Percentiles rank a stretch among this genome's conserved stretches.
Evolutionary conservation across 202 grass and related monocot species (phyloP).

Genomic region (Cymbopogon flexuosus): DNA sequence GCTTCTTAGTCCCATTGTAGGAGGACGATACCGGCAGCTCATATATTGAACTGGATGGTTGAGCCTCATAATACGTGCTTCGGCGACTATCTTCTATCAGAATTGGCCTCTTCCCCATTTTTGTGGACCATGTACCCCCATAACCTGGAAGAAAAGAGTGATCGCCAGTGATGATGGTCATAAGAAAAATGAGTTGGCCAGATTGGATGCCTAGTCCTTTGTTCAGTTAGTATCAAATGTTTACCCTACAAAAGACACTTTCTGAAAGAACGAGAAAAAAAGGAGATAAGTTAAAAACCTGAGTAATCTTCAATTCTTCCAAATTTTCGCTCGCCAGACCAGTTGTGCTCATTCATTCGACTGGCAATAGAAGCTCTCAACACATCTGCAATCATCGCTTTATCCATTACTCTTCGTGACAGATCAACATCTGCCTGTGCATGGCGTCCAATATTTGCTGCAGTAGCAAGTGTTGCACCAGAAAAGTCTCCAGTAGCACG

Average conservation of each 20-base stretch:
- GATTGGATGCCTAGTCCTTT: background rate
- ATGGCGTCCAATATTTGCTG: conserved; percentile 38
- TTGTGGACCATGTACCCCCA: conserved; percentile 33
- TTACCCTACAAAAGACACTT: background rate
- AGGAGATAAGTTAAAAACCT: conserved; percentile 38
- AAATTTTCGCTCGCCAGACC: conserved; percentile 35
- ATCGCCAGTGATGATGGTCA: background rate
- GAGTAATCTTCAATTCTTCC: conserved; percentile 64
- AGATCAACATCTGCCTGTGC: conserved; percentile 44
- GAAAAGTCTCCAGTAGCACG: conserved; percentile 51
- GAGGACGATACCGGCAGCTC: conserved; percentile 49
- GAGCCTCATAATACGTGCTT: conserved; percentile 60
- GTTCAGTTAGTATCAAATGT: background rate
- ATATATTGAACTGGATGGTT: conserved; percentile 46
- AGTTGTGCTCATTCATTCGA: conserved; percentile 52
- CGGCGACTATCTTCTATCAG: conserved; percentile 64
- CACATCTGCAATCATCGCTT: conserved; percentile 37
- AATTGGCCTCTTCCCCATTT: conserved; percentile 59
- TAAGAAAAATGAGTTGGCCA: background rate
- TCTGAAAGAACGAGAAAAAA: background rate
- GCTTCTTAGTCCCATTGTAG: conserved; percentile 57
- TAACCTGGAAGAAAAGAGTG: conserved; percentile 39
- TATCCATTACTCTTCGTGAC: conserved; percentile 37
- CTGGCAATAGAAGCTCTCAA: conserved; percentile 51
- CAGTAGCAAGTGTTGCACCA: conserved; percentile 42